These are phyloP conservation scores for Saururus chinensis DNA, from an alignment of 164 flowering plant genomes.

Conservation along the genomic window DNA sequence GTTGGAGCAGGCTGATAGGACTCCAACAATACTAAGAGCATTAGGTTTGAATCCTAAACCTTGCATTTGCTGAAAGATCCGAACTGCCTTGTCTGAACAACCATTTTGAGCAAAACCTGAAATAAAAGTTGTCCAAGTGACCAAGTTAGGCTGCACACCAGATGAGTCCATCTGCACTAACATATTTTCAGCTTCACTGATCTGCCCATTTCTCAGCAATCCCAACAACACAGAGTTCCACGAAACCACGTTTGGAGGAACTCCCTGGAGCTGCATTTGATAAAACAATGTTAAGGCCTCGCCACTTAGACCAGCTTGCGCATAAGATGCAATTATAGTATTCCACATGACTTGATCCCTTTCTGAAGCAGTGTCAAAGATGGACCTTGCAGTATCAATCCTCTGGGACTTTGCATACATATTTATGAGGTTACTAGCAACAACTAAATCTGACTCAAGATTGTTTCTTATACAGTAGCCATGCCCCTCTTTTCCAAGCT, in stretches of 20 bases:
- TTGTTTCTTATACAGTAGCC: slow-evolving; percentile 49
- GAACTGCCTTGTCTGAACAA: slow-evolving; percentile 26
- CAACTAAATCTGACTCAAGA: slow-evolving; percentile 45
- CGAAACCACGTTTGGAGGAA: slow-evolving; percentile 40
- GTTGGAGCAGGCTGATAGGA: slow-evolving; percentile 40
- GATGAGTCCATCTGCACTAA: slow-evolving; percentile 44
- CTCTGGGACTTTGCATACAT: slow-evolving; percentile 56
- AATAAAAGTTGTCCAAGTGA: slow-evolving; percentile 54
- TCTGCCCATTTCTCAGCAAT: slow-evolving; percentile 37
- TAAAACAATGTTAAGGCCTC: slow-evolving; percentile 58
- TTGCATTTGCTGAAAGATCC: slow-evolving; percentile 38
- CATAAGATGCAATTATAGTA: slow-evolving; percentile 48
- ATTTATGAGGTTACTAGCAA: slow-evolving; percentile 42
- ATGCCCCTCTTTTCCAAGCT: slow-evolving; percentile 51
- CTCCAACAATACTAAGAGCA: slow-evolving; percentile 20
- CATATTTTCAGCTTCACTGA: slow-evolving; percentile 35
- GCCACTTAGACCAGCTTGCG: slow-evolving; percentile 43
- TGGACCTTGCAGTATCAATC: slow-evolving; percentile 30
- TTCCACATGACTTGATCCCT: slow-evolving; percentile 59
- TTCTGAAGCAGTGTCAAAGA: slow-evolving; percentile 30
- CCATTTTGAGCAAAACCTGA: slow-evolving; percentile 59
- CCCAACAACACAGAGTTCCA: slow-evolving; percentile 62
- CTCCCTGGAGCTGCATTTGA: slow-evolving; percentile 58
- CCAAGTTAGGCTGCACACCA: slow-evolving; percentile 35
- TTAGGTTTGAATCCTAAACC: slow-evolving; percentile 42